phyloP scores from a whole-genome alignment of 169 alveolate species.

The Plasmodium relictum region DNA sequence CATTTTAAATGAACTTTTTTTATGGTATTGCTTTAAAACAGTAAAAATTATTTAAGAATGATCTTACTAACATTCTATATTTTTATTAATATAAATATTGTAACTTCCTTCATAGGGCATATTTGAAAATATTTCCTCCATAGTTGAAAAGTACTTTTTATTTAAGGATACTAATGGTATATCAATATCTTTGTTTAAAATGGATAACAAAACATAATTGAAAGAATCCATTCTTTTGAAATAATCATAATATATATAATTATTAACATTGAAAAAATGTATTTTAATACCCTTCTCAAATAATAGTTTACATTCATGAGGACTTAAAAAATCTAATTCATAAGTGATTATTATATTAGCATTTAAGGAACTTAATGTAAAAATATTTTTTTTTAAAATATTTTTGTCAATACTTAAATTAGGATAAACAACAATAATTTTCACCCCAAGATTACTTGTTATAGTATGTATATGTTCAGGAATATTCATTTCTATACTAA shows the following conservation, averaged over 20 bases:
- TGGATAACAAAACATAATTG: slow-evolving; percentile 45
- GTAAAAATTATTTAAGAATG: neutral
- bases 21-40: neutral
- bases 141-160: slow-evolving; percentile 32
- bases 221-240: slow-evolving; percentile 53
- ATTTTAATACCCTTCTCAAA: slow-evolving; percentile 39
- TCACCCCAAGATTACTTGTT: slow-evolving; percentile 42
- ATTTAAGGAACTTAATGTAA: slow-evolving; percentile 65
- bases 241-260: slow-evolving; percentile 59
- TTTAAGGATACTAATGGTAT: slow-evolving; percentile 43
- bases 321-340: slow-evolving; percentile 56
- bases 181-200: slow-evolving; percentile 57
- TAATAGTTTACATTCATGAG: slow-evolving; percentile 58
- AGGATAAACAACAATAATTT: slow-evolving; percentile 55
- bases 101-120: slow-evolving; percentile 14
- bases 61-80: neutral
- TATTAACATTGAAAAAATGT: slow-evolving; percentile 59
- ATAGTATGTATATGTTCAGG: slow-evolving; percentile 40
- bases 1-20: neutral
- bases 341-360: slow-evolving; percentile 32
- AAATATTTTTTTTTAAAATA: slow-evolving; percentile 37
- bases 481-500: slow-evolving; percentile 28
- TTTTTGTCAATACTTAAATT: slow-evolving; percentile 28
- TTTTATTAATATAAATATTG: slow-evolving; percentile 34
- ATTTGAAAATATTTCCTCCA: slow-evolving; percentile 59